Evolutionary conservation across 208 protist species (phyloP).

Genomic region (Trypanosoma grayi): DNA sequence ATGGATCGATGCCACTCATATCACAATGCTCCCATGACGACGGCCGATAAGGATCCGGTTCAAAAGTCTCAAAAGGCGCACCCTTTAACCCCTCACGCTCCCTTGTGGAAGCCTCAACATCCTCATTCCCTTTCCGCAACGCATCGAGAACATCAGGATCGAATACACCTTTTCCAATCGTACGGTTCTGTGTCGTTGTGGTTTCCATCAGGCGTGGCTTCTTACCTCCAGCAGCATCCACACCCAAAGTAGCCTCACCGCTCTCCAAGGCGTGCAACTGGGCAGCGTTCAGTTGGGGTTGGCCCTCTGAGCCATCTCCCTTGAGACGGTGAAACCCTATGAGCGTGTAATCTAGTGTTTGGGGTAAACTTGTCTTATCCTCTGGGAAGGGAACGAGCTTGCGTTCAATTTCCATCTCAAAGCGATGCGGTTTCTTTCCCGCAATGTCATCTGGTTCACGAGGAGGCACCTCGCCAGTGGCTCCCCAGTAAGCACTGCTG

Average conservation of each 20-base stretch:
- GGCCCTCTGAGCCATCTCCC: slow-evolving; percentile 37
- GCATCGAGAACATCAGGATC: slow-evolving; percentile 60
- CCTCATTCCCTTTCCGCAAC: slow-evolving; percentile 43
- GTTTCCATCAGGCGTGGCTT: slow-evolving; percentile 71
- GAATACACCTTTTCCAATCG: slow-evolving; percentile 50
- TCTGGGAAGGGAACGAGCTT: slow-evolving; percentile 83
- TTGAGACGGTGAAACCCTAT: slow-evolving; percentile 62
- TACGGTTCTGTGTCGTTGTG: slow-evolving; percentile 59
- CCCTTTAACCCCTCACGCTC: slow-evolving; percentile 44
- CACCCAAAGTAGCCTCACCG: not conserved
- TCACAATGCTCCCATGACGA: slow-evolving; percentile 89
- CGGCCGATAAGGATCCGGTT: slow-evolving; percentile 65
- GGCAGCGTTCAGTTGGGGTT: slow-evolving; percentile 52
- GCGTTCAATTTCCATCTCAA: slow-evolving; percentile 76
- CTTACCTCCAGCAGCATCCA: slow-evolving; percentile 1
- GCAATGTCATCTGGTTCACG: slow-evolving; percentile 72
- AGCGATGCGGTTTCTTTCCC: slow-evolving; percentile 58
- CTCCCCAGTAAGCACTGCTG: slow-evolving; percentile 84
- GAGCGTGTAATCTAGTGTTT: slow-evolving; percentile 65
- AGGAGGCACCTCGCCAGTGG: slow-evolving; percentile 64
- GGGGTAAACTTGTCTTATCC: slow-evolving; percentile 73
- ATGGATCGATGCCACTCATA: slow-evolving; percentile 69
- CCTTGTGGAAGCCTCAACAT: slow-evolving; percentile 35
- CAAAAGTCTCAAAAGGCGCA: slow-evolving; percentile 39
- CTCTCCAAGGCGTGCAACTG: slow-evolving; percentile 52